Conservation (phyloP, 768 basidiomycete species). For the Lentinula sp. region DNA sequence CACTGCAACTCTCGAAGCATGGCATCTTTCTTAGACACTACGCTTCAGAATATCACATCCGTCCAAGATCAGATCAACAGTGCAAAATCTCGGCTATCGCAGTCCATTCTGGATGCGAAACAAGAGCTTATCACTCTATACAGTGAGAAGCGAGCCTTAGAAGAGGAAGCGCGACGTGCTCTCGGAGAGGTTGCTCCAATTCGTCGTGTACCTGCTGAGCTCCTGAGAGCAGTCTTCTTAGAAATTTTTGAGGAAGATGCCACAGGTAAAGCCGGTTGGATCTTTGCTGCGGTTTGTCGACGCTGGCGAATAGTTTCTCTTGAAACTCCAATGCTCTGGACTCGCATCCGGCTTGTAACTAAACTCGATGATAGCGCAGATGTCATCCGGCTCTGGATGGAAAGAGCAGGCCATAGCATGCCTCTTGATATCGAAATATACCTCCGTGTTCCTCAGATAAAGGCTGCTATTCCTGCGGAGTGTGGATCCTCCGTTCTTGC, state of each 20-base stretch:
- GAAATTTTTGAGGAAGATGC: constrained; percentile 64
- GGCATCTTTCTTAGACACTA: neutral
- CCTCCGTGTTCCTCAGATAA: constrained; percentile 36
- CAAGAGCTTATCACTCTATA: constrained; percentile 49
- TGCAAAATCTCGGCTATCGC: constrained; percentile 51
- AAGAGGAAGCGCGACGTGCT: constrained; percentile 36
- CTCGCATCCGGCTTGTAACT: constrained; percentile 68
- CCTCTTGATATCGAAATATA: constrained; percentile 81
- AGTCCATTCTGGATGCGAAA: constrained; percentile 51
- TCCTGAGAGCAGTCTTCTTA: constrained; percentile 69
- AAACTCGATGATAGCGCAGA: constrained; percentile 68
- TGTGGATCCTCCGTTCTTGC: constrained; percentile 30
- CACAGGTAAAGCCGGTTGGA: constrained; percentile 67
- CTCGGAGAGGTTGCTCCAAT: constrained; percentile 52
- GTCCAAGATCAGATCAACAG: constrained; percentile 31
- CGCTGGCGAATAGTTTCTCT: constrained; percentile 64
- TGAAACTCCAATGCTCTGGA: constrained; percentile 64
- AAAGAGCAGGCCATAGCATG: constrained; percentile 64
- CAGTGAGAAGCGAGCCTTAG: constrained; percentile 38
- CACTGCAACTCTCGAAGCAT: neutral
- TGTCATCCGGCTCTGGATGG: constrained; percentile 77
- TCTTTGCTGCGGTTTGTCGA: constrained; percentile 61
- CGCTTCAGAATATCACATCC: neutral
- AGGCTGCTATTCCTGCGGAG: constrained; percentile 28
- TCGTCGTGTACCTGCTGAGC: constrained; percentile 61